Base-by-base conservation (phyloP, 306 rosid genomes). In the Rubus parviflorus region DNA sequence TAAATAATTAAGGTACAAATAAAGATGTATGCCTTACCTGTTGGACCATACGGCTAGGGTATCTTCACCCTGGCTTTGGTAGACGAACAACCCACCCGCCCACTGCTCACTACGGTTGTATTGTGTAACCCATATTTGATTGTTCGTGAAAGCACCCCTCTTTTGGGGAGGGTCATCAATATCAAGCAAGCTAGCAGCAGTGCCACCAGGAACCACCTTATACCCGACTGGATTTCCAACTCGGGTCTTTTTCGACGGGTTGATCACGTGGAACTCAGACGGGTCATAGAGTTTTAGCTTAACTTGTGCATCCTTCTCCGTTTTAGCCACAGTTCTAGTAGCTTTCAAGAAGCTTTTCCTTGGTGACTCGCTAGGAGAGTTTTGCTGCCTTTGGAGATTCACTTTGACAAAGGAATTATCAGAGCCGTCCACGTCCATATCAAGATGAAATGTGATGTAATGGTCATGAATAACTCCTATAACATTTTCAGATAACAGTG, bases 41-140 rank as follows among this genome's bases (percentile, higher is more conserved):
- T 92, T 63, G 1, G 98, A 90, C 98, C 97, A 94, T 3, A 87
- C 85, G 49, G 89, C 87, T 8, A 94, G 93, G 66, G 90, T 90
- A 77, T 94, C 98, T 41, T 92, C 93, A 0, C 98, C 98, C 0
- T 52, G 75, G 76, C 97, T 92, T 68, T 92, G 97, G 77, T 83
- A 86, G 61, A 82, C 96, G 72, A 89, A 89, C 19, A 82, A 78
- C 1, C 98, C 97, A 5, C 95, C 97, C 2, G 98, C 98, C 97
- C 95, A 94, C 49, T 86, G 90, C 88, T 94, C 93, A 14, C 70
- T 81, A 51, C 72, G 78, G 70, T 92, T 94, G 49, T 92, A 92
- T 14, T 94, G 98, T 15, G 97, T 92, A 43, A 94, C 97, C 98
- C 98, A 92, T 15, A 94, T 90, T 69, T 92, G 97, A 71, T 90